Evolutionary conservation across 2,329 filamentous ascomycete species (phyloP), one percentile per base, ranked within the genome.

Genomic region (Fusarium piperis): DNA sequence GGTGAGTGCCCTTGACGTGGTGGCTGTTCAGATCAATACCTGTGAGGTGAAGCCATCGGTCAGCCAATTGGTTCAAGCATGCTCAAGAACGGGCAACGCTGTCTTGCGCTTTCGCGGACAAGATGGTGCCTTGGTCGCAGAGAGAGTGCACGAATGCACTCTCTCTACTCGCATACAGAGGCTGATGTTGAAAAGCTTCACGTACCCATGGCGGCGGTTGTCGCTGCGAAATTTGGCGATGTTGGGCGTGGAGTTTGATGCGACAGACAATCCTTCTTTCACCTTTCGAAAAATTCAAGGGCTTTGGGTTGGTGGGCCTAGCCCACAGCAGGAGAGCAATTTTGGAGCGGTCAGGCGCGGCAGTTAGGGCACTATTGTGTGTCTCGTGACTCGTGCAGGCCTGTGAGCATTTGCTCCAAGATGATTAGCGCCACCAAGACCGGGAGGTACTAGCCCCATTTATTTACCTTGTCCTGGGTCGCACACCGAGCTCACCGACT

Each of bases 1-100:
- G 94, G 90, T 97, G 94, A 77, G 89, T 91, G 83, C 82, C 85
- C 82, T 89, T 89, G 81, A 90, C 88, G 84, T 92, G 90, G 85
- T 92, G 90, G 79, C 86, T 85, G 84, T 91, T 86, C 80, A 92
- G 87, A 90, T 92, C 90, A 85, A 92, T 91, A 90, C 90, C 89
- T 91, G 85, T 83, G 73, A 79, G 78, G 81, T 75, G 76, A 83
- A 82, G 79, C 81, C 82, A 81, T 84, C 81, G 87, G 87, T 91
- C 88, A 91, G 89, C 89, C 87, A 86, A 85, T 86, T 82, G 80
- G 82, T 85, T 86, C 85, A 83, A 83, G 87, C 87, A 91, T 91
- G 89, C 90, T 91, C 89, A 87, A 80, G 79, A 75, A 66, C 59
- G 57, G 61, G 74, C 76, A 64, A 76, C 76, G 62, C 75, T 77